phyloP scores from a whole-genome alignment of 75 land plant genomes.

The Pseudotsuga menziesii region DNA sequence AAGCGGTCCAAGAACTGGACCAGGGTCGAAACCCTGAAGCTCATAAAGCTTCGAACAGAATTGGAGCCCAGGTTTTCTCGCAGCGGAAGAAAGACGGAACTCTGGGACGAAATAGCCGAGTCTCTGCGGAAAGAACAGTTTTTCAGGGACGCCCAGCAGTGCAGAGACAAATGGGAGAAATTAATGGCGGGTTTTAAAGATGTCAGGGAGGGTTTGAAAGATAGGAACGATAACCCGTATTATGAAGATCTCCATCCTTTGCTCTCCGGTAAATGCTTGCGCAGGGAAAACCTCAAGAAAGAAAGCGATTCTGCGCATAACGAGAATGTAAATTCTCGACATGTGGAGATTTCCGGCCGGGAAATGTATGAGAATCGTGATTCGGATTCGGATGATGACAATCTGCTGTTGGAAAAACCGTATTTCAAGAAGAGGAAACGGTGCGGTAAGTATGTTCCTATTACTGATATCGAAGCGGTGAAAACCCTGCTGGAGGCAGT shows the following conservation, averaged over 20 bases:
- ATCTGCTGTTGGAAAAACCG: slow-evolving; percentile 1
- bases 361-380: not conserved
- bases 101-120: slow-evolving; percentile 51
- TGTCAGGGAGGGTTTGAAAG: slow-evolving; percentile 43
- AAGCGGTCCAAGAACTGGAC: slow-evolving; percentile 61
- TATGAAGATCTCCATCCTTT: slow-evolving; percentile 45
- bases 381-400: slow-evolving; percentile 11
- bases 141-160: slow-evolving; percentile 49
- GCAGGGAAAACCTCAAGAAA: slow-evolving; percentile 10
- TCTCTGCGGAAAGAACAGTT: slow-evolving; percentile 25
- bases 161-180: slow-evolving; percentile 62
- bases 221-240: slow-evolving; percentile 42
- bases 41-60: slow-evolving; percentile 35
- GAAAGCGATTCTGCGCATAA: not conserved
- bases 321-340: slow-evolving; percentile 4
- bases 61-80: slow-evolving; percentile 34
- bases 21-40: slow-evolving; percentile 40
- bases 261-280: slow-evolving; percentile 29
- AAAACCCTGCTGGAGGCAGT: slow-evolving; percentile 23
- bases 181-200: slow-evolving; percentile 54
- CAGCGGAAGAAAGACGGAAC: slow-evolving; percentile 43
- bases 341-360: not conserved
- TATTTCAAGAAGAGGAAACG: slow-evolving; percentile 24
- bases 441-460: slow-evolving; percentile 11
- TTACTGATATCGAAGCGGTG: slow-evolving; percentile 32